Base-by-base conservation (phyloP, 306 rosid species). In the Abrus pulchellus region DNA sequence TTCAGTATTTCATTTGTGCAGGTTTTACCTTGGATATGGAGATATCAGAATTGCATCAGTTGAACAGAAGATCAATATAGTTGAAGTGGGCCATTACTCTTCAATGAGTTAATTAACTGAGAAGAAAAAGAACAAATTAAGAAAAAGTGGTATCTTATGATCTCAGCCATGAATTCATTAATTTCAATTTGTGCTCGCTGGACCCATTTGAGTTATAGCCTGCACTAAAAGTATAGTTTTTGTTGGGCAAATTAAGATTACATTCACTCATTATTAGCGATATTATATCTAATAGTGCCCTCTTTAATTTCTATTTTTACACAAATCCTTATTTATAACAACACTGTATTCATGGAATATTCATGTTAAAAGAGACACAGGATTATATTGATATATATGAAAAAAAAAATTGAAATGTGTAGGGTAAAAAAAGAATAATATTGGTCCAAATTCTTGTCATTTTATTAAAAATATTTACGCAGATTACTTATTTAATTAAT, bases 21-120 rank as follows among this genome's bases (percentile, higher is more conserved):
- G 12, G 28, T 75, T 75, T 73, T 75, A 44, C 80, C 61, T 38
- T 77, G 11, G 34, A 33, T 20, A 20, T 60, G 34, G 56, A 77
- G 75, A 43, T 57, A 69, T 30, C n/a, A 60, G 52, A 50, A 32
- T 3, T 5, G 72, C 36, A 59, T 54, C 60, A 54, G 11, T 44
- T 11, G 50, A 65, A 74, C 59, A 64, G 61, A 56, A 71, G n/a
- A 29, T 5, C 64, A 74, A 57, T 7, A 54, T 45, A 14, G 48
- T 67, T 75, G 13, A 74, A 65, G 54, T 4, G 32, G 9, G 36
- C 61, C 43, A 30, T 38, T 73, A 2, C 30, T 55, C 47, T 41
- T 30, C 10, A 52, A 50, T 38, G 9, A 38, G 30, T 77, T 53
- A 36, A 54, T 43, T 32, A 36, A 62, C 47, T 11, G 13, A 41